These are phyloP conservation scores for Naganishia randhawae DNA, from an alignment of 768 basidiomycete species.

Conservation along the genomic window DNA sequence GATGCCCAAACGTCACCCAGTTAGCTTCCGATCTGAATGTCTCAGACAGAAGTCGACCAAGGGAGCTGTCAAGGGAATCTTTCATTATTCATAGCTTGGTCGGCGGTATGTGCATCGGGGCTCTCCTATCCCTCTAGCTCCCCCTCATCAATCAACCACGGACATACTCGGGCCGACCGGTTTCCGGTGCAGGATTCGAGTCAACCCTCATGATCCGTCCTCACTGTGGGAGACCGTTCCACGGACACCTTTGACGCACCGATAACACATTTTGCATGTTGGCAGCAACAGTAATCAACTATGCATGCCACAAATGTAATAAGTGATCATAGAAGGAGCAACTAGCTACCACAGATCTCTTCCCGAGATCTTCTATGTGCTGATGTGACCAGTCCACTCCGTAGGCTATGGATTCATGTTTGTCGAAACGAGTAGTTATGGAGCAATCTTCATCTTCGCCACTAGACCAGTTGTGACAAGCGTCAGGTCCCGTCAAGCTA, in stretches of 20 bases:
- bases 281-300: too few species aligned
- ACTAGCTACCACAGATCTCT: constrained; percentile 65
- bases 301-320: constrained; percentile 66
- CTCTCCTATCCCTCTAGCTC: too few species aligned
- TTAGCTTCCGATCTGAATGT: not conserved
- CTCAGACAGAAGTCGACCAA: not conserved
- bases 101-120: too few species aligned
- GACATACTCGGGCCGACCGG: too few species aligned
- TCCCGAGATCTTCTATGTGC: constrained; percentile 32
- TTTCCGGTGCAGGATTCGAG: too few species aligned
- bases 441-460: constrained; percentile 37
- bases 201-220: too few species aligned
- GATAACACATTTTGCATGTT: too few species aligned
- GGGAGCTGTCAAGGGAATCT: not conserved
- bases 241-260: too few species aligned
- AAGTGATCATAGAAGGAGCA: constrained; percentile 95
- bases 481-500: not conserved
- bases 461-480: not conserved
- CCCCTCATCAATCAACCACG: too few species aligned
- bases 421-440: constrained; percentile 63
- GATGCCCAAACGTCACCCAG: not conserved
- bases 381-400: constrained; percentile 82
- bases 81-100: too few species aligned
- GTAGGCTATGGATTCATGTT: constrained; percentile 80
- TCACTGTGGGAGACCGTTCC: too few species aligned